These are phyloP conservation scores for Cladosporium sp. DNA, from an alignment of 2,329 filamentous ascomycete genomes.

Conservation along the genomic window DNA sequence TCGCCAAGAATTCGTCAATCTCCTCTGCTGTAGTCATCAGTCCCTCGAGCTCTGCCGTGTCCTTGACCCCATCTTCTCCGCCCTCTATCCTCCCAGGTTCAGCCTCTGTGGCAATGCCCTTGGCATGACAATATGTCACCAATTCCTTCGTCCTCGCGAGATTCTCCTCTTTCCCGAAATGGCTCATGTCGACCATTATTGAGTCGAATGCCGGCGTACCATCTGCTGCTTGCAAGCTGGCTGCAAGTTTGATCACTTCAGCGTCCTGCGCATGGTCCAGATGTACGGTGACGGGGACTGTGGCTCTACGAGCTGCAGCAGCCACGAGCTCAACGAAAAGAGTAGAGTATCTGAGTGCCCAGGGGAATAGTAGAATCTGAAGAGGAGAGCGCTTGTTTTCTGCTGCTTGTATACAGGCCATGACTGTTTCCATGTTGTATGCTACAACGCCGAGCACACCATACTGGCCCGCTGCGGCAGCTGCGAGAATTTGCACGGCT, in stretches of 20 bases:
- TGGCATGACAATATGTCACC: slow-evolving; percentile 58
- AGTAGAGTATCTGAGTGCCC: slow-evolving; percentile 65
- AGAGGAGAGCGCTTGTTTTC: slow-evolving; percentile 63
- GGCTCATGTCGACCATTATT: slow-evolving; percentile 76
- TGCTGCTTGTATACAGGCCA: slow-evolving; percentile 65
- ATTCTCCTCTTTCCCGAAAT: slow-evolving; percentile 68
- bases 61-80: slow-evolving; percentile 69
- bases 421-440: slow-evolving; percentile 61
- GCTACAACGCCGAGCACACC: slow-evolving; percentile 32
- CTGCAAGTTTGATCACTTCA: slow-evolving; percentile 38
- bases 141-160: slow-evolving; percentile 60
- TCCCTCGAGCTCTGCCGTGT: slow-evolving; percentile 60
- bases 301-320: slow-evolving; percentile 39
- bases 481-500: slow-evolving; percentile 31
- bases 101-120: slow-evolving; percentile 65
- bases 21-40: slow-evolving; percentile 65
- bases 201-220: slow-evolving; percentile 55
- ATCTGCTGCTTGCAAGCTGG: slow-evolving; percentile 23
- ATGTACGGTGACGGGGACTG: slow-evolving; percentile 43
- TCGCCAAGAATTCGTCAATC: slow-evolving; percentile 64
- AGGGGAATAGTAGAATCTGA: slow-evolving; percentile 71
- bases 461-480: slow-evolving; percentile 31
- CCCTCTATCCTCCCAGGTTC: slow-evolving; percentile 69
- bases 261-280: slow-evolving; percentile 46
- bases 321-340: slow-evolving; percentile 44